Percentiles rank a stretch among this genome's conserved stretches.
These are phyloP conservation scores for Oropetium thomaeum DNA, from an alignment of 176 grass and related monocot species.

Conservation along the genomic window DNA sequence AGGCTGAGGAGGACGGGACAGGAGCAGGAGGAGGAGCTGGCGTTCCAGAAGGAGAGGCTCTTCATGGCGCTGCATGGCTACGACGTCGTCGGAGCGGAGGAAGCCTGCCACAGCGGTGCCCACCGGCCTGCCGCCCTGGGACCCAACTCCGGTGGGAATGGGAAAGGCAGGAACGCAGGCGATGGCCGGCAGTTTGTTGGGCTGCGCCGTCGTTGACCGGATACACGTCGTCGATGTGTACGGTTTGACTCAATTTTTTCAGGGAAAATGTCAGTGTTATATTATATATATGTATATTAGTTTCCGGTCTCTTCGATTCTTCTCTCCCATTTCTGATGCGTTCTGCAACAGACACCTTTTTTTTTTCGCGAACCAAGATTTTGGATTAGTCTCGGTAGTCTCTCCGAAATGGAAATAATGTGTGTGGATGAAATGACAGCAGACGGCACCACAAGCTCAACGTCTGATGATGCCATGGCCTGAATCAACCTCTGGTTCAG, in stretches of 20 bases:
- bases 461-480: neutral
- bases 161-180: neutral
- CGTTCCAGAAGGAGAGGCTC: conserved; percentile 58
- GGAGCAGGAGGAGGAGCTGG: conserved; percentile 38
- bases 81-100: neutral
- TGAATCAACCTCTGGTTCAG: neutral
- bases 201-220: conserved; percentile 3
- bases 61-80: conserved; percentile 65
- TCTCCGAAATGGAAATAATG: neutral
- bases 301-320: neutral
- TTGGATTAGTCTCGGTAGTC: neutral
- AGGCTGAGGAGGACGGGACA: conserved; percentile 37
- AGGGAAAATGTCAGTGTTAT: too few relatives aligned
- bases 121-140: neutral
- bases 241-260: neutral
- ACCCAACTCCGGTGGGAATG: neutral
- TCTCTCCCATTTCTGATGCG: neutral
- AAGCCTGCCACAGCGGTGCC: neutral
- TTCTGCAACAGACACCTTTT: neutral
- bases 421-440: neutral
- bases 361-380: neutral
- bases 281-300: neutral
- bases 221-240: neutral
- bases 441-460: neutral
- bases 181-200: conserved; percentile 6